Evolutionary conservation across 1,139 yeast genomes (phyloP), one percentile per base, ranked within the genome.

Genomic region (Blastobotrys capitulatus): DNA sequence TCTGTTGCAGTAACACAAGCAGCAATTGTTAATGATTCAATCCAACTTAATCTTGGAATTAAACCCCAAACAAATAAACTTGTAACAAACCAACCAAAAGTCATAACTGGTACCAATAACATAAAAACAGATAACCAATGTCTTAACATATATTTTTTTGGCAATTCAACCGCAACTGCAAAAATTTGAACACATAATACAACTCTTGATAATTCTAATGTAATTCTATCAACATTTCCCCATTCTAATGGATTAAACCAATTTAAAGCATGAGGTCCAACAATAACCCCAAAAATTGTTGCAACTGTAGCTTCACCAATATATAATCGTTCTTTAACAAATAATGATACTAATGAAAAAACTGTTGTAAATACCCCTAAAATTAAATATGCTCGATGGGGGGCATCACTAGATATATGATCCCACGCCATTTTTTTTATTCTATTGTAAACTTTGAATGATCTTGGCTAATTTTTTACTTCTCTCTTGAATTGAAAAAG

Each of bases 1-100:
- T 92, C 98, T 0, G 98, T 92, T 2, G 98, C 97, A 0, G 98
- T 92, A 37, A 92, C 82, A 69, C 98, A 92, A 0, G 97, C 97
- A 27, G 95, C 79, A 1, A 92, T 82, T 46, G 86, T 75, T 43
- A 92, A 75, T 6, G 90, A 86, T 51, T 85, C 86, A 15, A 86
- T 70, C 70, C 90, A 90, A 54, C 77, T 72, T 52, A 92, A 74
- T n/a, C 85, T 82, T 0, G 97, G 97, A 31, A 92, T 83, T 32
- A 92, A 74, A 26, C 78, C 74, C 89, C 95, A 92, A 44, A 89
- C 77, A 62, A 92, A 90, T 0, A 86, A 74, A 0, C 96, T 95
- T 27, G 90, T 86, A 5, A 89, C 72, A 32, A 92, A 70, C 97
- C 97, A 92, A 19, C 97, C 97, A 51, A 76, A 75, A 0, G 96